A percentile compares a stretch with the other conserved stretches of the same genome.
Evolutionary conservation across 2,329 filamentous ascomycete species (phyloP).

Genomic region (Penicillium vulpinum): DNA sequence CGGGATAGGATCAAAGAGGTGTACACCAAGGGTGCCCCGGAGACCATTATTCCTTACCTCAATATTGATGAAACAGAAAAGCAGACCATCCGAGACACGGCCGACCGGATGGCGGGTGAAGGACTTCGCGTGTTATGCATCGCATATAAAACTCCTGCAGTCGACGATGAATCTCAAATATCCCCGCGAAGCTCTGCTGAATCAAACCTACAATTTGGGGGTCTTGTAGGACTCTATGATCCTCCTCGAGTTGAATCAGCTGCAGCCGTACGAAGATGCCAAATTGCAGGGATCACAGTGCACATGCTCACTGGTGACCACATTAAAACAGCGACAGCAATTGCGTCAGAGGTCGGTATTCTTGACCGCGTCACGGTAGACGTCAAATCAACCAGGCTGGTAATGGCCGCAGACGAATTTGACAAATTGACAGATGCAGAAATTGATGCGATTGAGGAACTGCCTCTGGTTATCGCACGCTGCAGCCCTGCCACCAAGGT

Average conservation of each 20-base stretch:
- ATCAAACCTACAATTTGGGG: slow-evolving; percentile 56
- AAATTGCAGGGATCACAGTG: slow-evolving; percentile 57
- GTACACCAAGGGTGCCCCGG: slow-evolving; percentile 64
- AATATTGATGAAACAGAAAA: slow-evolving; percentile 21
- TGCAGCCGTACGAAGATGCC: slow-evolving; percentile 54
- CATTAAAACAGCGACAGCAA: slow-evolving; percentile 57
- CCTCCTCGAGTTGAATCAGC: slow-evolving; percentile 62
- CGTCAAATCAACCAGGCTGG: slow-evolving; percentile 45
- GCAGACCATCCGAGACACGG: slow-evolving; percentile 25
- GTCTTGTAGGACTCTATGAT: slow-evolving; percentile 62
- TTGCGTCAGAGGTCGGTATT: slow-evolving; percentile 60
- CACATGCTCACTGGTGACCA: slow-evolving; percentile 61
- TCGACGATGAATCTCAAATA: slow-evolving; percentile 31
- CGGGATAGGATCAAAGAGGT: slow-evolving; percentile 39
- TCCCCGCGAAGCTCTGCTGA: slow-evolving; percentile 53
- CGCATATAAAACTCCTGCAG: slow-evolving; percentile 43
- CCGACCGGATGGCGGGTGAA: slow-evolving; percentile 61
- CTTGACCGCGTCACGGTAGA: slow-evolving; percentile 45
- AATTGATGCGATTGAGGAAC: slow-evolving; percentile 66
- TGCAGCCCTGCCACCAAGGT: slow-evolving; percentile 86
- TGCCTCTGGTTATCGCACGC: slow-evolving; percentile 79
- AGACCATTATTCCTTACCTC: slow-evolving; percentile 52
- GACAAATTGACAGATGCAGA: slow-evolving; percentile 55
- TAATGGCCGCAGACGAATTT: slow-evolving; percentile 59
- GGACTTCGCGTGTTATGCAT: slow-evolving; percentile 63